These are phyloP conservation scores for Draba incana DNA, from an alignment of 345 rosid genomes.

Conservation along the genomic window DNA sequence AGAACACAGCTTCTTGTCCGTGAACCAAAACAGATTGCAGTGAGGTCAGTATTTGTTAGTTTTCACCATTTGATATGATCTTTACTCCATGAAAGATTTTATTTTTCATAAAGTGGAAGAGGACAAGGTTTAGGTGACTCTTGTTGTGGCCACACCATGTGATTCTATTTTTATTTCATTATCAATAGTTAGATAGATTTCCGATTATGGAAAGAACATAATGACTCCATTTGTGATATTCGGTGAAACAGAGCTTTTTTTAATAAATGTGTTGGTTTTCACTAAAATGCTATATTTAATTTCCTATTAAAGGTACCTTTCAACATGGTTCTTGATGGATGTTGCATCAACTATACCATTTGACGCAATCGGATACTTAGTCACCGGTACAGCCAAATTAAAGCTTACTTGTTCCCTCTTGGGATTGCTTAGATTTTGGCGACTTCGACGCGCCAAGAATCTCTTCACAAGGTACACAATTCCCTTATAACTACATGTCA, in stretches of 20 bases:
- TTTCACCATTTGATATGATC: neutral
- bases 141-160: constrained; percentile 45
- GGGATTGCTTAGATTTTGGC: constrained; percentile 82
- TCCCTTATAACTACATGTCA: neutral
- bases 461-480: constrained; percentile 71
- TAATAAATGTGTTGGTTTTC: constrained; percentile 13
- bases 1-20: constrained; percentile 76
- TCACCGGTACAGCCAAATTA: constrained; percentile 58
- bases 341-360: constrained; percentile 92
- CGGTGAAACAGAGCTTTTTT: constrained; percentile 7
- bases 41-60: constrained; percentile 55
- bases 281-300: constrained; percentile 29
- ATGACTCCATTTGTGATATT: constrained; percentile 34
- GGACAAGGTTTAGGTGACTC: constrained; percentile 37
- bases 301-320: constrained; percentile 58
- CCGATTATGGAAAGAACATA: constrained; percentile 41
- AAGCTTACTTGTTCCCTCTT: constrained; percentile 60
- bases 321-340: constrained; percentile 94
- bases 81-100: constrained; percentile 20
- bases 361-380: constrained; percentile 58
- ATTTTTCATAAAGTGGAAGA: constrained; percentile 25
- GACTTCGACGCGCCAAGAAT: constrained; percentile 76
- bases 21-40: constrained; percentile 59
- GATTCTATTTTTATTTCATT: constrained; percentile 13
- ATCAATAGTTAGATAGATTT: constrained; percentile 26